Conservation (phyloP, 768 basidiomycete genomes). For the Collybiopsis luxurians region DNA sequence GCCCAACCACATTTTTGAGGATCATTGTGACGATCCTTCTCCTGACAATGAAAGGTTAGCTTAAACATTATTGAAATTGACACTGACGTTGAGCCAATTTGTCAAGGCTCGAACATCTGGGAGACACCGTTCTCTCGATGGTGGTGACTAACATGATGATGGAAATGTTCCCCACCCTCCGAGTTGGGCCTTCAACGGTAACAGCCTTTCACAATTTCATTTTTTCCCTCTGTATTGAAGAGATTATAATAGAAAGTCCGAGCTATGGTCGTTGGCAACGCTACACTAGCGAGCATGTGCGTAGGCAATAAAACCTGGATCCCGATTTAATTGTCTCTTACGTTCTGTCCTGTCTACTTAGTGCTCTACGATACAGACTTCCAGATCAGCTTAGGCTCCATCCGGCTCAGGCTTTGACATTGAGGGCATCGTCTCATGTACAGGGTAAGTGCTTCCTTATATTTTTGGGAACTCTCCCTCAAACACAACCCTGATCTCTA, state of each 20-base stretch:
- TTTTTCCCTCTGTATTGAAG: conserved; percentile 7
- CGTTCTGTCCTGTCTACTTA: too few species aligned
- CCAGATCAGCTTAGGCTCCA: conserved; percentile 63
- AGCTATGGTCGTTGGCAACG: conserved; percentile 70
- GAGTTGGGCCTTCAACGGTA: conserved; percentile 78
- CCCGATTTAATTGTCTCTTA: neutral
- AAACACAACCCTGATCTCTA: conserved; percentile 22
- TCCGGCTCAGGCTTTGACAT: conserved; percentile 67
- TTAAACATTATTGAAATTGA: neutral
- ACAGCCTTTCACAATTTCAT: conserved; percentile 19
- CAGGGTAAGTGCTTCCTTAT: conserved; percentile 50
- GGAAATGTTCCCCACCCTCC: conserved; percentile 63
- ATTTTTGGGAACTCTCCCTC: neutral
- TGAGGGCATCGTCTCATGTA: conserved; percentile 65
- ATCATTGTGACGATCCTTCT: conserved; percentile 64
- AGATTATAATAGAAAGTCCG: conserved; percentile 67
- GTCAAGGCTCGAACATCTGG: conserved; percentile 69
- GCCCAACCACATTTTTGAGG: conserved; percentile 76
- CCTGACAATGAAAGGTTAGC: conserved; percentile 89
- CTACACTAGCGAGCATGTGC: conserved; percentile 74
- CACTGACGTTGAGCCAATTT: neutral
- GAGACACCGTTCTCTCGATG: conserved; percentile 70
- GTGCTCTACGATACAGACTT: conserved; percentile 64
- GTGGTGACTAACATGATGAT: conserved; percentile 63
- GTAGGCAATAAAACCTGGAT: conserved; percentile 2